Evolutionary conservation across 768 basidiomycete genomes (phyloP).

Genomic region (Hygrocybe coccinea): DNA sequence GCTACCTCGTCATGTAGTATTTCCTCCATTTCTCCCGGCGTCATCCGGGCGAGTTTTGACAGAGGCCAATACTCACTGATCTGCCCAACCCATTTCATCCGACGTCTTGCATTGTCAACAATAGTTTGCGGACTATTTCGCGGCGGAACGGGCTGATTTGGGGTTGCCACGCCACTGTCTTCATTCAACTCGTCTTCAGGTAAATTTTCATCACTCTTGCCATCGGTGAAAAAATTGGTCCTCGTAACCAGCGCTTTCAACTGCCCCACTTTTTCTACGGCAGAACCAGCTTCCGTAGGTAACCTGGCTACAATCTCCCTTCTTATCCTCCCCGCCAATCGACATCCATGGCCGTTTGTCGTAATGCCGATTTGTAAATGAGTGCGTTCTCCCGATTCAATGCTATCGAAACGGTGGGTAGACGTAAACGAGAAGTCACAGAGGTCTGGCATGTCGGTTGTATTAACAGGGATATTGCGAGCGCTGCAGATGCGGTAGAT

Average conservation of each 20-base stretch:
- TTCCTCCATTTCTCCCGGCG: constrained; percentile 60
- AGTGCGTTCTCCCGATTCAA: constrained; percentile 40
- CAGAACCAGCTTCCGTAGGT: constrained; percentile 65
- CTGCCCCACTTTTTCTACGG: constrained; percentile 67
- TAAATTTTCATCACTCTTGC: constrained; percentile 17
- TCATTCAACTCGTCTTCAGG: constrained; percentile 47
- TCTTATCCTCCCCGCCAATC: constrained; percentile 72
- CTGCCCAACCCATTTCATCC: constrained; percentile 92
- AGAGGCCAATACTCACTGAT: constrained; percentile 96
- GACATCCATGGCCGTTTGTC: constrained; percentile 88
- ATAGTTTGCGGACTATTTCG: constrained; percentile 37
- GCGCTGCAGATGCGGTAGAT: constrained; percentile 53
- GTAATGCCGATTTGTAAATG: constrained; percentile 76
- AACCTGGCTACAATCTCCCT: constrained; percentile 77
- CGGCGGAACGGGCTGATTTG: constrained; percentile 65
- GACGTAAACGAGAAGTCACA: constrained; percentile 90
- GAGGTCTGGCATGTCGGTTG: constrained; percentile 79
- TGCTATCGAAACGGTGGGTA: constrained; percentile 71
- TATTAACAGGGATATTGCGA: constrained; percentile 71
- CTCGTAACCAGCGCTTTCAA: constrained; percentile 55
- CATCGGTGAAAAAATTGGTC: constrained; percentile 19
- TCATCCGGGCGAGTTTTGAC: constrained; percentile 65
- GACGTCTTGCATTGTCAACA: constrained; percentile 48
- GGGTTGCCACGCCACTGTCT: constrained; percentile 51
- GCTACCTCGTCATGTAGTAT: constrained; percentile 45